Evolutionary conservation across 2,329 filamentous ascomycete species (phyloP), one percentile per base, ranked within the genome.

Genomic region (Botrytis aclada): DNA sequence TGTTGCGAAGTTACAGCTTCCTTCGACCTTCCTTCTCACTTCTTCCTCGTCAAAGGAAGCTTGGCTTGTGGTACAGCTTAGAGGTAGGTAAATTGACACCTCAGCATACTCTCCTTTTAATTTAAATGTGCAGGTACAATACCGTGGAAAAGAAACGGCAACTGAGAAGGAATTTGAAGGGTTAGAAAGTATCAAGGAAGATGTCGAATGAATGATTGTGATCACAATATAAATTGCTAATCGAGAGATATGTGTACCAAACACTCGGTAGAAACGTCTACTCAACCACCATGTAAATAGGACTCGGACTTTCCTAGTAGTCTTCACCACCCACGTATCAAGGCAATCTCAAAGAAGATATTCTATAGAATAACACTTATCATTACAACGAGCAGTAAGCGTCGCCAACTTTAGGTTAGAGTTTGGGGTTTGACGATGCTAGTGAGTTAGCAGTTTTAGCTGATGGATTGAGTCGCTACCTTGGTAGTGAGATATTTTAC

Each of bases 1-100:
- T 39, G 63, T 37, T 41, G 34, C 61, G 29, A 61, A 61, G 18
- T 64, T 64, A 16, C 63, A 66, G 41, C 41, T 66, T 66, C 43
- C 63, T 66, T 66, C 63, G 63, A 51, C 14, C 34, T 56, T 58
- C 34, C n/a, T 25, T 22, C n/a, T 8, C n/a, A n/a, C 25, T 39
- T 6, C n/a, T 47, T 69, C 47, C 34, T 58, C 20, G 34, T 39
- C 43, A 69, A 41, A 58, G 32, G 34, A 56, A 58, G 37, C 47
- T 41, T 54, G 34, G 37, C 25, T 58, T 18, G 47, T 41, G 16
- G 34, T 69, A 67, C 64, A 29, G 18, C 22, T 67, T 20, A 39
- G 12, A 37, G 20, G 43, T 32, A 37, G 43, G 22, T 2, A 32
- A 64, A 64, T 64, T 64, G 45, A 67, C 64, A 54, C 43, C 34